phyloP scores from a whole-genome alignment of 495 filamentous ascomycete species.

The Xylaria bambusicola region DNA sequence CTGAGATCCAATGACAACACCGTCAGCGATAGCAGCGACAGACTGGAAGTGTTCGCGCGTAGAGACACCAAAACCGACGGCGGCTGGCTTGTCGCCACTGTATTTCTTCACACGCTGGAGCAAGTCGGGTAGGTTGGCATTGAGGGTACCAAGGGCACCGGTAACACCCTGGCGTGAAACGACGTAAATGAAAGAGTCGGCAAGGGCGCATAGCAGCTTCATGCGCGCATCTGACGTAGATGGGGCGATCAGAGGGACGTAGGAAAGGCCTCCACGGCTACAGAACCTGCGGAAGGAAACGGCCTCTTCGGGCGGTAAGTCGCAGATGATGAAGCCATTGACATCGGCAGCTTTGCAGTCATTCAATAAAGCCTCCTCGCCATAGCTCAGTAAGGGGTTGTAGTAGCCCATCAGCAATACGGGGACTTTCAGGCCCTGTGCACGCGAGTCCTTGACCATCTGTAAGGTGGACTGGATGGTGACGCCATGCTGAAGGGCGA shows the following conservation, averaged over 20 bases:
- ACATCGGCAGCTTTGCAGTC: constrained; percentile 86
- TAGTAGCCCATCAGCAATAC: constrained; percentile 99
- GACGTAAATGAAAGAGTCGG: constrained; percentile 99
- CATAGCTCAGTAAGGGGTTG: constrained; percentile 90
- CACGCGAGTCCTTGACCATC: constrained; percentile 76
- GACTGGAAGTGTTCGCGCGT: constrained; percentile 91
- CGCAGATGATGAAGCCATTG: constrained; percentile 97
- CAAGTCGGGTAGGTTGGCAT: constrained; percentile 74
- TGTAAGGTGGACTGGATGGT: constrained; percentile 74
- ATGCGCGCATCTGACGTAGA: constrained; percentile 89
- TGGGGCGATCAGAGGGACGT: constrained; percentile 92
- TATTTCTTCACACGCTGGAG: constrained; percentile 85
- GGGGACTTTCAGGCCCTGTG: constrained; percentile 73
- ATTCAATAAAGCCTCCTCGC: constrained; percentile 81
- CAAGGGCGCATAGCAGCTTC: constrained; percentile 93
- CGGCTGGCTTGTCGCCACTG: constrained; percentile 86
- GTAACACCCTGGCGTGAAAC: constrained; percentile 98
- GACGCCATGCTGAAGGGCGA: constrained; percentile 84
- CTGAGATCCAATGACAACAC: constrained; percentile 96
- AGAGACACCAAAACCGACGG: constrained; percentile 94
- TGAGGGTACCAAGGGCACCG: constrained; percentile 81
- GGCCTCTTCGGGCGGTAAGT: constrained; percentile 96
- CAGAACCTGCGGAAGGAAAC: constrained; percentile 87
- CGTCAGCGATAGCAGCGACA: constrained; percentile 81
- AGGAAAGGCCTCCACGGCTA: constrained; percentile 77